Base-by-base conservation (phyloP, 768 basidiomycete species). In the Agaricus sinodeliciosus region DNA sequence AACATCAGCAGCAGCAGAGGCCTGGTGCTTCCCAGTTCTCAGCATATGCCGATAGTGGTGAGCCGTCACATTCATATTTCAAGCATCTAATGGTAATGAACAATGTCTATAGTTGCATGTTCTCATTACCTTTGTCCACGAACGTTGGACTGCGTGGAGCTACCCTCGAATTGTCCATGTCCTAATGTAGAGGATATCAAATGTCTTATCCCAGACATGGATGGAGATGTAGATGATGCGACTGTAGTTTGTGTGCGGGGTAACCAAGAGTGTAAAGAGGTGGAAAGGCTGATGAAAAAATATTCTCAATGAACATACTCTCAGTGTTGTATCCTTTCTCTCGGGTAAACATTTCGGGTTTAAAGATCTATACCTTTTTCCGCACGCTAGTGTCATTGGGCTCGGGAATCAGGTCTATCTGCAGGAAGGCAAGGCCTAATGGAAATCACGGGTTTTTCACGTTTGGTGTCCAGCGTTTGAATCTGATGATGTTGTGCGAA, bases 181-280 rank as follows among this genome's bases (percentile, higher is more conserved):
- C 87, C 89, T 3, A 74, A 84, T 60, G 70, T 74, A 7, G 79
- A 90, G 62, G 90, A 92, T 60, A 72, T 88, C 60, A 90, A 84
- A 64, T 92, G 90, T 62, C 63, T 80, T 13, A 73, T 91, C 41
- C 86, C 87, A 4, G 88, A 90, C 59, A 65, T 67, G 42, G 74
- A 67, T 15, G 77, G 79, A 39, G 67, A 68, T 31, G 70, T 58
- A 7, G 62, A 70, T 5, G 75, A 75, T 13, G 82, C 77, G 11
- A 85, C 87, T 0, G 79, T 87, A 3, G 64, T 90, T 22, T 91
- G 89, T 57, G 80, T 82, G 9, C 73, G 89, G 43, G 90, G 90
- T 7, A 59, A 69, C 43, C 70, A 76, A 26, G 85, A 80, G 36
- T 92, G 90, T 51, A 63, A 65, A n/a, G 68, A 73, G 43, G 79